Percentiles rank a stretch among this genome's conserved stretches.
These are phyloP conservation scores for Ceratobasidium sp. DNA, from an alignment of 1,284 basidiomycete species.

Conservation along the genomic window DNA sequence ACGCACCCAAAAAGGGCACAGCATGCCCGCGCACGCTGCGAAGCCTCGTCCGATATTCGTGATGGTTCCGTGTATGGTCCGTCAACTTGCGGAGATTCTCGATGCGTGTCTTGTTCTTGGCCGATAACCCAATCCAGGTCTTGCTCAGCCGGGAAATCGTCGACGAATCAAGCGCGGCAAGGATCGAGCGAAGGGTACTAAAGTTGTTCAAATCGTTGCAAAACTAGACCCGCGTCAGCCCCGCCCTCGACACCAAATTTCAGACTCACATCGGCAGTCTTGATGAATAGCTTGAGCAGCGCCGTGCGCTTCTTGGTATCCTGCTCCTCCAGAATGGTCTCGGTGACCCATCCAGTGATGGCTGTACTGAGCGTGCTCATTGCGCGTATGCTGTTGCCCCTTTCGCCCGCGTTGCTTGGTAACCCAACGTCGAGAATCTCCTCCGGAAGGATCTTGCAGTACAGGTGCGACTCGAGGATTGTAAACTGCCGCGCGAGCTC, in stretches of 20 bases:
- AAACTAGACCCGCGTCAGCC: constrained; percentile 61
- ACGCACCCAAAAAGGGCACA: constrained; percentile 87
- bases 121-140: constrained; percentile 87
- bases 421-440: constrained; percentile 82
- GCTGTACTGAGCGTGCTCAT: constrained; percentile 89
- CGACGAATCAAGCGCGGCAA: constrained; percentile 93
- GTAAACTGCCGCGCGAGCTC: constrained; percentile 95
- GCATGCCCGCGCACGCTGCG: constrained; percentile 85
- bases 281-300: constrained; percentile 95
- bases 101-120: constrained; percentile 82
- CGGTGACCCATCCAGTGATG: constrained; percentile 95
- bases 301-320: constrained; percentile 87
- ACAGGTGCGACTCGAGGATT: constrained; percentile 90
- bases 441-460: constrained; percentile 83
- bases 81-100: constrained; percentile 84
- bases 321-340: constrained; percentile 86
- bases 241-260: constrained; percentile 44
- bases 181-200: constrained; percentile 89
- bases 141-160: constrained; percentile 89
- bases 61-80: constrained; percentile 90
- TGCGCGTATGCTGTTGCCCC: constrained; percentile 75
- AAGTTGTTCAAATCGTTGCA: constrained; percentile 88
- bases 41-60: constrained; percentile 85
- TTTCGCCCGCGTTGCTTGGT: constrained; percentile 61
- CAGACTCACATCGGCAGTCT: constrained; percentile 84